Conservation (phyloP, 1,139 yeast genomes). For the Taphrina populina region DNA sequence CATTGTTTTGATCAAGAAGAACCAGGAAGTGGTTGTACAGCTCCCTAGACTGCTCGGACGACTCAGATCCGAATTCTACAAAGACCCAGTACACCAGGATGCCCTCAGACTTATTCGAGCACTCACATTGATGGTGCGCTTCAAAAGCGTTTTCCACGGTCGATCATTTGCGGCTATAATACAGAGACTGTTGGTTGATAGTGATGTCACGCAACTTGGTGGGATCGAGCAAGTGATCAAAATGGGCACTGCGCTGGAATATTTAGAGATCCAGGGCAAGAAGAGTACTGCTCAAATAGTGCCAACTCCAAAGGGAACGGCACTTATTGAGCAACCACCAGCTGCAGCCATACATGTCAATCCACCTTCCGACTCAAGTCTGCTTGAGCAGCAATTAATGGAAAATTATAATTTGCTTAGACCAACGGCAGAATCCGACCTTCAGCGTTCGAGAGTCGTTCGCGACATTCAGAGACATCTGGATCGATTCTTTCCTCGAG, state of each 20-base stretch:
- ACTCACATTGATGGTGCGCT: constrained; percentile 17
- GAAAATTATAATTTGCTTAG: constrained; percentile 18
- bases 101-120: constrained; percentile 8
- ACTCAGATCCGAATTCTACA: neutral
- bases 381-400: constrained; percentile 6
- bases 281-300: constrained; percentile 1
- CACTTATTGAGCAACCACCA: constrained; percentile 5
- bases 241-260: constrained; percentile 17
- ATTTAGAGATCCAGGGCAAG: neutral
- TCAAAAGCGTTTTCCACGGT: constrained; percentile 4
- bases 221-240: constrained; percentile 6
- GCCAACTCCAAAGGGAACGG: neutral
- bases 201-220: constrained; percentile 13
- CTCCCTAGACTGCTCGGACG: neutral
- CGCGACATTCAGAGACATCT: constrained; percentile 22
- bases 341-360: neutral
- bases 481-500: constrained; percentile 2
- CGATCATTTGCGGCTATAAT: neutral
- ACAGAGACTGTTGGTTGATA: constrained; percentile 14
- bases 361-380: neutral
- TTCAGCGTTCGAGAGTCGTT: constrained; percentile 8
- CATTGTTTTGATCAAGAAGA: no score
- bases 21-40: constrained; percentile 1
- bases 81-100: constrained; percentile 11
- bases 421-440: constrained; percentile 18